Evolutionary conservation across 768 basidiomycete genomes (phyloP).

Genomic region (Tricholoma bakamatsutake): DNA sequence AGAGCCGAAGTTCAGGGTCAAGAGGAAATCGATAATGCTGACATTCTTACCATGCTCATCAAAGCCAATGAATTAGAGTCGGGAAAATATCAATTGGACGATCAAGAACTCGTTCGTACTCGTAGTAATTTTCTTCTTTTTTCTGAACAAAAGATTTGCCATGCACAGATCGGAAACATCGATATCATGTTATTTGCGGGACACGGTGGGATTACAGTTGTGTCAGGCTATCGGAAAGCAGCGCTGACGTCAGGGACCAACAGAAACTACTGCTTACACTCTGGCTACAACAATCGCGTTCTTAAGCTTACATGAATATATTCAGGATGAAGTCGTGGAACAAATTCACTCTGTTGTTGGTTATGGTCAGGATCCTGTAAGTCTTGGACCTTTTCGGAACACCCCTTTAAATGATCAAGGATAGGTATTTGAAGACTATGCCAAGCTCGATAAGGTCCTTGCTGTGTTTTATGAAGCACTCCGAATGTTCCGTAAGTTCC

Average conservation of each 20-base stretch:
- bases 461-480: slow-evolving; percentile 39
- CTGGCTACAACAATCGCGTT: slow-evolving; percentile 38
- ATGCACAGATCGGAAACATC: slow-evolving; percentile 43
- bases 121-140: neutral
- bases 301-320: slow-evolving; percentile 34
- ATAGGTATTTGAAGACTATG: slow-evolving; percentile 35
- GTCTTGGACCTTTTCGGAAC: neutral
- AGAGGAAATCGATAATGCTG: slow-evolving; percentile 11
- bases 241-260: neutral
- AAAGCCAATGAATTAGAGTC: slow-evolving; percentile 40
- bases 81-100: slow-evolving; percentile 32
- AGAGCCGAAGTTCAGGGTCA: neutral
- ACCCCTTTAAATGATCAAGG: neutral
- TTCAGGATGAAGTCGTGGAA: slow-evolving; percentile 36
- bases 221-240: neutral
- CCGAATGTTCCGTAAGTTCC: slow-evolving; percentile 38
- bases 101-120: slow-evolving; percentile 33
- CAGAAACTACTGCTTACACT: slow-evolving; percentile 41
- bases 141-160: neutral
- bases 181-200: slow-evolving; percentile 52
- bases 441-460: slow-evolving; percentile 36
- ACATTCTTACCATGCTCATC: slow-evolving; percentile 39
- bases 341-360: slow-evolving; percentile 33
- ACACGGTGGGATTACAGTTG: slow-evolving; percentile 33
- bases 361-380: slow-evolving; percentile 28